Conservation (phyloP, 2,329 filamentous ascomycete species). For the Ophiostoma ulmi region DNA sequence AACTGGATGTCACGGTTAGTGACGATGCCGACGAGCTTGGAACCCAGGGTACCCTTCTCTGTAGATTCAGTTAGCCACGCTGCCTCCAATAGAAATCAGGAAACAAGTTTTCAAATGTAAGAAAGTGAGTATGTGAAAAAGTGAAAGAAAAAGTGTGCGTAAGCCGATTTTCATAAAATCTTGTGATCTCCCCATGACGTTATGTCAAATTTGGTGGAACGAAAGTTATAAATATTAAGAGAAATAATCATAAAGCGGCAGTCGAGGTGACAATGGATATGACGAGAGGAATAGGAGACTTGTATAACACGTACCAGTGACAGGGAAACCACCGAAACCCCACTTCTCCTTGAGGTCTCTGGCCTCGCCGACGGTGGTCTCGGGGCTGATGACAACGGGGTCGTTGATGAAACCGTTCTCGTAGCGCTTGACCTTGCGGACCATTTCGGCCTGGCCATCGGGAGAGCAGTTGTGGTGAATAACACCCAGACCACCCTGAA, state of each 20-base stretch:
- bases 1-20: constrained; percentile 98
- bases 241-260: constrained; percentile 66
- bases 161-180: constrained; percentile 29
- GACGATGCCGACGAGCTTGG: constrained; percentile 94
- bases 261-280: constrained; percentile 31
- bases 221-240: constrained; percentile 87
- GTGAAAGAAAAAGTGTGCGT: constrained; percentile 19
- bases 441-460: constrained; percentile 96
- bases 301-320: constrained; percentile 72
- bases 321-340: constrained; percentile 97
- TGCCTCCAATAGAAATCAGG: neutral
- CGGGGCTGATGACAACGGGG: constrained; percentile 82
- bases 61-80: constrained; percentile 37
- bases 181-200: constrained; percentile 74
- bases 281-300: constrained; percentile 8
- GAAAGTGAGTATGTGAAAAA: constrained; percentile 19
- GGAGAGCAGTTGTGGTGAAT: constrained; percentile 99
- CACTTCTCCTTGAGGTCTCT: constrained; percentile 93
- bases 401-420: constrained; percentile 99
- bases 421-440: constrained; percentile 97
- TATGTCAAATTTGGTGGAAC: constrained; percentile 95
- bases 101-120: constrained; percentile 4
- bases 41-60: constrained; percentile 91
- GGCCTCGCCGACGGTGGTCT: constrained; percentile 84
- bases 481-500: constrained; percentile 83